phyloP scores from a whole-genome alignment of 169 alveolate genomes.

The Neospora caninum region DNA sequence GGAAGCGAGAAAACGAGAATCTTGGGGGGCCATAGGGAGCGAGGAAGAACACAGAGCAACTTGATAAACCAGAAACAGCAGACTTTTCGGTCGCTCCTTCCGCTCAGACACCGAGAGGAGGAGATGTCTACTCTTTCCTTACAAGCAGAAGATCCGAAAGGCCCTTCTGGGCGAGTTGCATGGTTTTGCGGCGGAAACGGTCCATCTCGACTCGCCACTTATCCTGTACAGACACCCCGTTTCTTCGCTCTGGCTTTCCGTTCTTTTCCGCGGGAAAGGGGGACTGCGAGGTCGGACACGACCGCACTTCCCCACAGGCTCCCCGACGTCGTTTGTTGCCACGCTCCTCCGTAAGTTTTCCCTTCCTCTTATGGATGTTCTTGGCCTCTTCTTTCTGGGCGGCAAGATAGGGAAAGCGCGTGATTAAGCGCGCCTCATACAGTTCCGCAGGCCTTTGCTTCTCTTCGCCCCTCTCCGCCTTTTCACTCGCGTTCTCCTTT shows the following conservation, averaged over 20 bases:
- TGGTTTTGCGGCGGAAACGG: not conserved
- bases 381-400: conserved; percentile 1
- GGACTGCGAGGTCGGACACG: not conserved
- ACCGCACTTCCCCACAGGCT: not conserved
- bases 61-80: not conserved
- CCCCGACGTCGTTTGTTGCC: not conserved
- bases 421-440: not conserved
- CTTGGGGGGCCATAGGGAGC: not conserved
- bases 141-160: not conserved
- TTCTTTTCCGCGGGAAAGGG: not conserved
- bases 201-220: not conserved
- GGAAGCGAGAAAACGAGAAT: not conserved
- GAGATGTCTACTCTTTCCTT: not conserved
- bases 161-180: not conserved
- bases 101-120: too few relatives aligned
- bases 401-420: not conserved
- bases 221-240: not conserved
- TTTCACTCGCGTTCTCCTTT: not conserved
- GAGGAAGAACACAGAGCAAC: not conserved
- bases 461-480: not conserved
- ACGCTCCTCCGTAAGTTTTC: not conserved
- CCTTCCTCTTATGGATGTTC: not conserved
- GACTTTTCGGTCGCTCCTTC: not conserved
- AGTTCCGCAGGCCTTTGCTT: not conserved
- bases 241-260: not conserved